These are phyloP conservation scores for Leccinum longicurvipes DNA, from an alignment of 768 basidiomycete species.

Conservation along the genomic window DNA sequence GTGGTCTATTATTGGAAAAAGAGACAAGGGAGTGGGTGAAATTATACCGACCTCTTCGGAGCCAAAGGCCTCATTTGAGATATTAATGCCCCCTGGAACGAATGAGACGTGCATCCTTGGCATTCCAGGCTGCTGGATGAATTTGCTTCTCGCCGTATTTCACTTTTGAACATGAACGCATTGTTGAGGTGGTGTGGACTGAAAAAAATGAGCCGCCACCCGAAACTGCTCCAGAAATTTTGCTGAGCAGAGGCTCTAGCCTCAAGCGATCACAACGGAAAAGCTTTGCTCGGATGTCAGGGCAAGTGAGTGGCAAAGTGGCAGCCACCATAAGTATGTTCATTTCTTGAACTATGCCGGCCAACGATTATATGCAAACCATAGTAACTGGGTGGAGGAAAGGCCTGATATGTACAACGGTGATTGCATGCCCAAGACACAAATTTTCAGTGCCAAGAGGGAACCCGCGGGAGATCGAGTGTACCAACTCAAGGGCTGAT, in stretches of 20 bases:
- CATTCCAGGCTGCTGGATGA: not conserved
- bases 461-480: not conserved
- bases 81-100: not conserved
- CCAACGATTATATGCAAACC: not conserved
- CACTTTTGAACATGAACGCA: not conserved
- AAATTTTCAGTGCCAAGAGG: not conserved
- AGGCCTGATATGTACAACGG: no score
- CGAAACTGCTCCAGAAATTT: not conserved
- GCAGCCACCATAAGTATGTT: not conserved
- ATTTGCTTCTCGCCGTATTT: not conserved
- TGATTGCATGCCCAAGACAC: no score
- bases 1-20: no score
- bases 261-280: not conserved
- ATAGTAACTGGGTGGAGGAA: no score
- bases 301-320: slow-evolving; percentile 1
- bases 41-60: not conserved
- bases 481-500: not conserved
- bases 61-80: not conserved
- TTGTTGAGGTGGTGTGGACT: not conserved
- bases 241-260: not conserved
- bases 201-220: not conserved
- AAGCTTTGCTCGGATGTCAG: not conserved
- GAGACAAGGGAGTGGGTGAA: not conserved
- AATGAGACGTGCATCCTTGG: not conserved
- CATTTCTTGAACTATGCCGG: not conserved